phyloP scores from a whole-genome alignment of 129 eudicot species.

The Ambrosia artemisiifolia region DNA sequence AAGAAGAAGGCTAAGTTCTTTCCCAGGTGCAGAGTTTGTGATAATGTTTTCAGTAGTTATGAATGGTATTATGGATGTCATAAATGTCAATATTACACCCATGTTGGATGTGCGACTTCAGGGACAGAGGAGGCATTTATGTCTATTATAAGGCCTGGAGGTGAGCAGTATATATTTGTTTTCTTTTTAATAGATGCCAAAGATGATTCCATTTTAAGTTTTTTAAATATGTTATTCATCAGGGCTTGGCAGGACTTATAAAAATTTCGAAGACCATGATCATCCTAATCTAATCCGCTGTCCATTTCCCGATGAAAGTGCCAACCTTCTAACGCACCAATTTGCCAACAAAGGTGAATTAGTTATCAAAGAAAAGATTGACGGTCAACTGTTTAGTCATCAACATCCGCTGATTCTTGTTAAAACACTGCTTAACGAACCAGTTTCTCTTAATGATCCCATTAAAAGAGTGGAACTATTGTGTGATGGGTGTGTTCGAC shows the following conservation, averaged over 20 bases:
- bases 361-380: neutral
- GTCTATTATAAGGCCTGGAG: neutral
- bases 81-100: conserved; percentile 3
- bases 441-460: neutral
- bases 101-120: conserved; percentile 8
- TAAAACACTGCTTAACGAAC: neutral
- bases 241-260: neutral
- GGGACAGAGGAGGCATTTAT: neutral
- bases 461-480: neutral
- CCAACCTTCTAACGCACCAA: neutral
- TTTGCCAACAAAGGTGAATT: neutral
- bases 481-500: conserved; percentile 14
- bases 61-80: conserved; percentile 12
- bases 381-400: neutral
- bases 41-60: rapidly evolving
- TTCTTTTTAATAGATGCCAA: neutral
- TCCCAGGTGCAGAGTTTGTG: neutral
- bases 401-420: neutral
- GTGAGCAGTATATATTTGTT: neutral
- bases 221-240: neutral
- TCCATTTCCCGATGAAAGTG: neutral
- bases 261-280: neutral
- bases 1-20: neutral
- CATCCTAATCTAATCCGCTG: neutral
- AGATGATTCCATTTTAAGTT: neutral